Evolutionary conservation across 371 early-diverging fungal species (phyloP), one percentile per base, ranked within the genome.

Genomic region (Gilbertella persicaria): DNA sequence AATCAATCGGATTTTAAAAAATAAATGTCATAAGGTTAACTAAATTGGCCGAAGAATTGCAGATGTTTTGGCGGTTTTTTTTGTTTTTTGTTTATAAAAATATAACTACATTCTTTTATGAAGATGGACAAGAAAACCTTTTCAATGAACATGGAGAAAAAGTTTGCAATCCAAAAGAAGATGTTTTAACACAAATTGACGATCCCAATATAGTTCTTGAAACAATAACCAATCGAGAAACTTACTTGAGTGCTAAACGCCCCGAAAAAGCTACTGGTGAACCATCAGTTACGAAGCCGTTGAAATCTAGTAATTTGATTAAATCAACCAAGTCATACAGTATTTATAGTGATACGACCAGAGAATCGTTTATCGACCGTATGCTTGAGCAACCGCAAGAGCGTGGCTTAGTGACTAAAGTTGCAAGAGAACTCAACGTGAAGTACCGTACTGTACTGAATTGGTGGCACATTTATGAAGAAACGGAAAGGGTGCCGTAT

Each of bases 221-320:
- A 47, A 46, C 39, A 46, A 54, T 47, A 29, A 54, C 23, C 41
- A 40, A 41, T 46, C 38, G 54, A 54, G 39, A 54, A 54, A 46
- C 37, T 38, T 54, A 54, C 45, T 54, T 54, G 54, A 45, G 55
- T 46, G 47, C 46, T 47, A 54, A 54, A 47, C 47, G 46, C 40
- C 55, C 55, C 55, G 30, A 46, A 54, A 47, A 54, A 46, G 21
- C 39, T 30, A 19, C 20, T 46, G 55, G 47, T 47, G 39, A 39
- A 17, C 29, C 38, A 17, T 50, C 51, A 50, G 41, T 40, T 46
- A 54, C 19, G 46, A 54, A 54, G 46, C 47, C 46, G 47, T 54
- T 38, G 44, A 53, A 43, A 24, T 19, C 30, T 52, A 28, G 14
- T 16, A 42, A 52, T 7, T 26, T 30, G 29, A 42, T 8, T 10